Evolutionary conservation across 116 monocot species (phyloP), one percentile per base, ranked within the genome.

Genomic region (Zostera marina): DNA sequence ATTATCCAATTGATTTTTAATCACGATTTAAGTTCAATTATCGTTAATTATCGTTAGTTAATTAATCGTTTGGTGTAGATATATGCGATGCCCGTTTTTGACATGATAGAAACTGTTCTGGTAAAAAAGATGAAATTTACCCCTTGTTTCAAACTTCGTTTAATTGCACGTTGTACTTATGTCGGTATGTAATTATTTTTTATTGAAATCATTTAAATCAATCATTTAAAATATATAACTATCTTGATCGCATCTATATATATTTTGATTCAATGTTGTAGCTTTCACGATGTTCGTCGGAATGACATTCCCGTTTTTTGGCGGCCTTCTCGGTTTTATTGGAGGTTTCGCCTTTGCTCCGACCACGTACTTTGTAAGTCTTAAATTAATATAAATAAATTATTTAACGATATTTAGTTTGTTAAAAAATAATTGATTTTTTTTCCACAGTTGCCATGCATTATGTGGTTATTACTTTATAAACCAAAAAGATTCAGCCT

Each of bases 71-170:
- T 53, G 38, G 2, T 59, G 59, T 41, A 85, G 87, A 72, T 87
- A 26, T 87, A 76, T 45, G 87, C 87, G 5, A 82, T 87, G 82
- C 87, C 87, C 0, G 87, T 87, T 4, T 87, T 87, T 42, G 87
- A 87, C 62, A 87, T 82, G 82, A 73, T 79, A 1, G 87, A 87
- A 41, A 79, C 82, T 0, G 66, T 82, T 12, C 62, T 87, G 7
- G 79, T 82, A 38, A 82, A 82, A 72, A 79, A 87, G 25, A 39
- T 81, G 9, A 38, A 58, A 15, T 76, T 81, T 56, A 41, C 67
- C 4, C 86, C 86, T 0, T 58, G 81, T n/a, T 15, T 86, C 16
- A 0, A 51, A n/a, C 81, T 87, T 61, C 79, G 87, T 0, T 46
- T 87, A 22, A 47, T 82, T 47, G 55, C 77, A 0, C 73, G 87